Conservation (phyloP, 306 rosid genomes). For the Psophocarpus tetragonolobus region DNA sequence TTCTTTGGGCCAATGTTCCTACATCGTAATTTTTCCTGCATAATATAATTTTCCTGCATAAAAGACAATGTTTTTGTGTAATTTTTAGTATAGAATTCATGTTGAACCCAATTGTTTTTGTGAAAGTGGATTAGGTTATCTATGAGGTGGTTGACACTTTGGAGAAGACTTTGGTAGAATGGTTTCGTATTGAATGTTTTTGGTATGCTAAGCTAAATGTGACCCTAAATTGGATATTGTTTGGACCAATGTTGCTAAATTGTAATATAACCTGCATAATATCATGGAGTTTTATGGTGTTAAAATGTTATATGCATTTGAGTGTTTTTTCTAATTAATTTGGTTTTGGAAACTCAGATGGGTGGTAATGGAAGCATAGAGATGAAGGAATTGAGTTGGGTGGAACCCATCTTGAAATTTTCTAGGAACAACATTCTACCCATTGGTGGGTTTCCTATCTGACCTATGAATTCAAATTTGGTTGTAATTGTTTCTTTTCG, state of each 20-base stretch:
- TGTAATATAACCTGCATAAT: background rate
- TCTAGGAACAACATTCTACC: slow-evolving; percentile 71
- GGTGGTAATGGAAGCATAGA: slow-evolving; percentile 51
- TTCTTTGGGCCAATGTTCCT: too few species aligned
- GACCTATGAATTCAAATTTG: background rate
- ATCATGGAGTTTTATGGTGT: background rate
- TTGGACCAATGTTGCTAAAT: background rate
- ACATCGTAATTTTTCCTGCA: too few species aligned
- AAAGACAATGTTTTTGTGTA: background rate
- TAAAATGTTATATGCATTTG: background rate
- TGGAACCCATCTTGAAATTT: slow-evolving; percentile 55
- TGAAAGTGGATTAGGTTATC: background rate
- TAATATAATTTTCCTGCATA: too few species aligned
- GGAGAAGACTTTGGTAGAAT: background rate
- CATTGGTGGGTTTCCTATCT: slow-evolving; percentile 50
- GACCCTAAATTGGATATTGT: background rate
- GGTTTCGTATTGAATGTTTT: background rate
- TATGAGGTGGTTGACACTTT: background rate
- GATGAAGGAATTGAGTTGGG: slow-evolving; percentile 51
- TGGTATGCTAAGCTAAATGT: background rate
- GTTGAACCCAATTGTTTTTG: background rate
- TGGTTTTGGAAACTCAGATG: slow-evolving; percentile 54
- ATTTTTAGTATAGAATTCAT: background rate
- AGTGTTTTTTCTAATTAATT: background rate
- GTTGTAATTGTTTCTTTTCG: background rate